A percentile compares a stretch with the other conserved stretches of the same genome.
phyloP scores from a whole-genome alignment of 495 filamentous ascomycete species.

The Pyronema domesticum region DNA sequence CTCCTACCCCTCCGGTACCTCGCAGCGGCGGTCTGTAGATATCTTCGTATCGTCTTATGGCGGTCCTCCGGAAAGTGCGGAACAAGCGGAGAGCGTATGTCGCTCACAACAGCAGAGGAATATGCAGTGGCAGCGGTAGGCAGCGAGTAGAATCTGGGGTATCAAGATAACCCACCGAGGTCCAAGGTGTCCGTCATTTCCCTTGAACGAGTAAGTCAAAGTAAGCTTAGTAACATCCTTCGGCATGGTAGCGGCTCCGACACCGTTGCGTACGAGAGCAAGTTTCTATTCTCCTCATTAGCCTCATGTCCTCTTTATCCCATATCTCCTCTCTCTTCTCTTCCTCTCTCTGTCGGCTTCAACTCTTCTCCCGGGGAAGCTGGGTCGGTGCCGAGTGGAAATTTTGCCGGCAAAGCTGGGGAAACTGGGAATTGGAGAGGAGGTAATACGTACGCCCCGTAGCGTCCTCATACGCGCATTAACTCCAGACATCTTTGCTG shows the following conservation, averaged over 20 bases:
- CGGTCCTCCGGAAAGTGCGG: too few relatives aligned
- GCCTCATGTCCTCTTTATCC: constrained; percentile 12
- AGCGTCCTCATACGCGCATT: constrained; percentile 1
- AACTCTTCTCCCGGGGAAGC: too few relatives aligned
- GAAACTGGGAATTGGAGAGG: background rate
- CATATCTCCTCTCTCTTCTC: too few relatives aligned
- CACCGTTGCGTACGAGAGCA: constrained; percentile 58
- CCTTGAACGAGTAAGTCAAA: constrained; percentile 54
- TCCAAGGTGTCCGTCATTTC: constrained; percentile 56
- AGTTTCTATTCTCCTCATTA: constrained; percentile 11
- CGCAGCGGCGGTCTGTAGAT: too few relatives aligned
- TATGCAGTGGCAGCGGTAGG: too few relatives aligned
- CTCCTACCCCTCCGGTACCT: too few relatives aligned
- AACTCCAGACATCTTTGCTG: constrained; percentile 2
- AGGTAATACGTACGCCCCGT: constrained; percentile 2
- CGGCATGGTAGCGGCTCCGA: constrained; percentile 65
- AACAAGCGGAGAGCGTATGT: too few relatives aligned
- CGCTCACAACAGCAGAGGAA: background rate
- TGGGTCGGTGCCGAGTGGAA: too few relatives aligned
- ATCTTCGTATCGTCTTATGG: too few relatives aligned
- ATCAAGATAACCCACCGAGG: constrained; percentile 40
- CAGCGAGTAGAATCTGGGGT: too few relatives aligned
- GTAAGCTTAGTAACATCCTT: constrained; percentile 67
- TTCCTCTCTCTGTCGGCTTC: too few relatives aligned
- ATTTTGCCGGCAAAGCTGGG: too few relatives aligned